Conservation (phyloP, 2,329 filamentous ascomycete genomes). For the Verticillium nonalfalfae region DNA sequence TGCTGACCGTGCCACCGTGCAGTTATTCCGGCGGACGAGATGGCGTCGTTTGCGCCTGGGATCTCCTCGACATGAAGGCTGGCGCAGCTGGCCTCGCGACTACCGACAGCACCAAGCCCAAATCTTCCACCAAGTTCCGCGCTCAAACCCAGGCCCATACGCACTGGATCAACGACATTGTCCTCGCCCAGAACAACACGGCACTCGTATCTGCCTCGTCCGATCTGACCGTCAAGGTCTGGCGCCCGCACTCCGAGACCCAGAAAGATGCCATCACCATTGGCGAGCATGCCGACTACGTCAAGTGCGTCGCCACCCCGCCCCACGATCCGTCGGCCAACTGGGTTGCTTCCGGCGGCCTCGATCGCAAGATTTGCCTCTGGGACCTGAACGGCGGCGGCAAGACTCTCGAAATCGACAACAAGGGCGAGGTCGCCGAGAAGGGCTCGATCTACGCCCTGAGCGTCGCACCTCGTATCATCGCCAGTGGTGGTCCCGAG, state of each 20-base stretch:
- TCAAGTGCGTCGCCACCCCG: slow-evolving; percentile 86
- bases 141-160: slow-evolving; percentile 70
- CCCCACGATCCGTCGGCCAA: slow-evolving; percentile 51
- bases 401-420: slow-evolving; percentile 80
- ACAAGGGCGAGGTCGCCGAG: slow-evolving; percentile 71
- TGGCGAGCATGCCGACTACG: slow-evolving; percentile 91
- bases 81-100: slow-evolving; percentile 12
- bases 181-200: slow-evolving; percentile 68
- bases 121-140: slow-evolving; percentile 50
- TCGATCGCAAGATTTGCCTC: slow-evolving; percentile 85
- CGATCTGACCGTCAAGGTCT: slow-evolving; percentile 89
- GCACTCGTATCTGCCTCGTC: slow-evolving; percentile 86
- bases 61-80: slow-evolving; percentile 62
- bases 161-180: slow-evolving; percentile 94
- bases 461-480: slow-evolving; percentile 68
- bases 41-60: slow-evolving; percentile 93
- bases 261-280: slow-evolving; percentile 67
- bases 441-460: slow-evolving; percentile 96
- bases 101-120: slow-evolving; percentile 27
- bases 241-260: slow-evolving; percentile 63
- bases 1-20: slow-evolving; percentile 6
- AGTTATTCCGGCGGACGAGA: slow-evolving; percentile 96
- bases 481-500: slow-evolving; percentile 91
- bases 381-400: slow-evolving; percentile 91
- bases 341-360: slow-evolving; percentile 90